Evolutionary conservation across 768 basidiomycete genomes (phyloP).

Genomic region (Collybia sordida): DNA sequence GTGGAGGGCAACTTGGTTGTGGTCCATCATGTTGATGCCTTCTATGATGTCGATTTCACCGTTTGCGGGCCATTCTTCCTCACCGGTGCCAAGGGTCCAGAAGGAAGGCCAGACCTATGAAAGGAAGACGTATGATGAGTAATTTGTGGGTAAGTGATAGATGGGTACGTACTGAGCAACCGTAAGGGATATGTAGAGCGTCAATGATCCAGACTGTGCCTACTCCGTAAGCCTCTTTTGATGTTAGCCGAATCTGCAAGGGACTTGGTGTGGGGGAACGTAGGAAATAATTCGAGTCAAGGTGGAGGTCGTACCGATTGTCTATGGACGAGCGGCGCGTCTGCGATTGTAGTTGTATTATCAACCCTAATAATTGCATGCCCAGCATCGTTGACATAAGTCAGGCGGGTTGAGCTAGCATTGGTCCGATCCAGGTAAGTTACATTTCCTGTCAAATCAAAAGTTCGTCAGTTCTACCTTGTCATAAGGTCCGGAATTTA

Average conservation of each 20-base stretch:
- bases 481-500: too few relatives aligned
- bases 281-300: neutral
- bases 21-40: constrained; percentile 48
- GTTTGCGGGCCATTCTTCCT: constrained; percentile 35
- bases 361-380: constrained; percentile 74
- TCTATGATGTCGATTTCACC: constrained; percentile 59
- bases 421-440: constrained; percentile 45
- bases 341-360: constrained; percentile 53
- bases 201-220: constrained; percentile 45
- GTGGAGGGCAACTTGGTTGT: constrained; percentile 62
- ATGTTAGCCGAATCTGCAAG: constrained; percentile 42
- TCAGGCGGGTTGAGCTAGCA: constrained; percentile 38
- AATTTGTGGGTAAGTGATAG: too few relatives aligned
- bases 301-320: constrained; percentile 54
- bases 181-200: constrained; percentile 49
- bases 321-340: constrained; percentile 41
- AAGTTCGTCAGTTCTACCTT: too few relatives aligned
- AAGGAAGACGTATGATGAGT: too few relatives aligned
- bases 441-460: constrained; percentile 46
- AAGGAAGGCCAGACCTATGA: constrained; percentile 45
- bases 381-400: constrained; percentile 54
- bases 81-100: constrained; percentile 40
- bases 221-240: constrained; percentile 35
- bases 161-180: constrained; percentile 55
- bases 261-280: neutral